phyloP scores from a whole-genome alignment of 345 rosid species.

The Pelargonium nanum region DNA sequence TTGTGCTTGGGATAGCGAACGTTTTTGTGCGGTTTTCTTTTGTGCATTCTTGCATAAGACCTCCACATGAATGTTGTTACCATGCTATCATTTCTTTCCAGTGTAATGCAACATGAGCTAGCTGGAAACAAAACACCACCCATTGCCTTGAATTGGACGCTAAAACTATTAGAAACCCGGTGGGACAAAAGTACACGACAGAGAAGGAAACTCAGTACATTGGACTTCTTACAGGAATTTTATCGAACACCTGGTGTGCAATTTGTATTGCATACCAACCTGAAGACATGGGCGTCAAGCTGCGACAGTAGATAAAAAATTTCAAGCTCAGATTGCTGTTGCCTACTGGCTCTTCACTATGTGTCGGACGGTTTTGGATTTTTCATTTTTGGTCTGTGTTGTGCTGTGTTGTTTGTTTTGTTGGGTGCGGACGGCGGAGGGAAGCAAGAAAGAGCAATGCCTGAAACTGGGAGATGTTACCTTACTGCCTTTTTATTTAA shows the following conservation, averaged over 20 bases:
- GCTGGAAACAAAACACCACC: neutral
- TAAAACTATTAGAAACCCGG: neutral
- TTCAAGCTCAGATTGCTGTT: too few relatives aligned
- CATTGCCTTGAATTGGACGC: neutral
- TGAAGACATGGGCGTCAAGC: too few relatives aligned
- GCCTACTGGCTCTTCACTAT: too few relatives aligned
- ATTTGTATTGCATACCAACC: too few relatives aligned
- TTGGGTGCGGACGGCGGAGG: too few relatives aligned
- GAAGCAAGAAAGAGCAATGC: too few relatives aligned
- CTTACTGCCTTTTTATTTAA: too few relatives aligned
- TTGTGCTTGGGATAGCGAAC: slow-evolving; percentile 52
- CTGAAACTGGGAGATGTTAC: too few relatives aligned
- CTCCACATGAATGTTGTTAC: slow-evolving; percentile 3
- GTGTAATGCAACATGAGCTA: neutral
- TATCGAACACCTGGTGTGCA: neutral
- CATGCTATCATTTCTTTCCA: neutral
- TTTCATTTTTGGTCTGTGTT: too few relatives aligned
- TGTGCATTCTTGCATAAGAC: slow-evolving; percentile 19
- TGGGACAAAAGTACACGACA: neutral
- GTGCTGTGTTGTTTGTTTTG: too few relatives aligned
- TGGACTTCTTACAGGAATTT: neutral
- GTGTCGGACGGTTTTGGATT: too few relatives aligned
- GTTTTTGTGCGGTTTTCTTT: slow-evolving; percentile 49
- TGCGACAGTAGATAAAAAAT: too few relatives aligned
- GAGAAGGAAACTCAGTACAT: neutral